Base-by-base conservation (phyloP, 306 rosid species). In the Cicer pinnatifidum region DNA sequence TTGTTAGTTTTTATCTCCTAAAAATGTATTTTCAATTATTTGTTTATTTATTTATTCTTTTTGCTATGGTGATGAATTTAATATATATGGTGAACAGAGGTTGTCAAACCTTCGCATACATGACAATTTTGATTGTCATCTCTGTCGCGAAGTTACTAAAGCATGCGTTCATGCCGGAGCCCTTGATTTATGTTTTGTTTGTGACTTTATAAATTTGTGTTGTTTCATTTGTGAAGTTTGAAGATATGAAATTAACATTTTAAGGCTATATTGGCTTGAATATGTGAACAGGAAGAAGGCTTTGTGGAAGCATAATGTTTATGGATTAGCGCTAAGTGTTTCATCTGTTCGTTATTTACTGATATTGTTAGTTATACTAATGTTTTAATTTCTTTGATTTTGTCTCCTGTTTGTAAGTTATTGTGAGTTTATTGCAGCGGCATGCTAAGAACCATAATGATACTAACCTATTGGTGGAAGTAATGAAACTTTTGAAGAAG, bases 221-320 rank as follows among this genome's bases (percentile, higher is more conserved):
- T 59, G 23, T 52, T 71, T 57, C 37, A 37, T 16, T 40, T 65
- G 13, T 47, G 60, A 66, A 35, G 44, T 52, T 41, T 60, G 16
- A 37, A 16, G 59, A 51, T 47, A 46, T 70, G 39, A 45, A 39
- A 69, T 72, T 72, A 13, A 58, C 11, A 58, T 28, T 52, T 80
- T 54, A 43, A 68, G 71, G 63, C 64, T 8, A 13, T 63, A 23
- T 48, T 50, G 53, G 71, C 40, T 82, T 56, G 17, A 78, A 64
- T 67, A 37, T 68, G 12, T 43, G 48, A 79, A 62, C 85, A 91
- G 97, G 94, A 94, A 85, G 90, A 89, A 81, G 87, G 80, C 93
- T 81, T 73, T 94, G 86, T 86, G 93, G 93, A 87, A 88, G 82
- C 97, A 91, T 84, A 94, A 94, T 51, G 82, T 87, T n/a, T 87